Evolutionary conservation across 108 stramenopile species (phyloP), one percentile per base, ranked within the genome.

Genomic region (Fragilaria crotonensis): DNA sequence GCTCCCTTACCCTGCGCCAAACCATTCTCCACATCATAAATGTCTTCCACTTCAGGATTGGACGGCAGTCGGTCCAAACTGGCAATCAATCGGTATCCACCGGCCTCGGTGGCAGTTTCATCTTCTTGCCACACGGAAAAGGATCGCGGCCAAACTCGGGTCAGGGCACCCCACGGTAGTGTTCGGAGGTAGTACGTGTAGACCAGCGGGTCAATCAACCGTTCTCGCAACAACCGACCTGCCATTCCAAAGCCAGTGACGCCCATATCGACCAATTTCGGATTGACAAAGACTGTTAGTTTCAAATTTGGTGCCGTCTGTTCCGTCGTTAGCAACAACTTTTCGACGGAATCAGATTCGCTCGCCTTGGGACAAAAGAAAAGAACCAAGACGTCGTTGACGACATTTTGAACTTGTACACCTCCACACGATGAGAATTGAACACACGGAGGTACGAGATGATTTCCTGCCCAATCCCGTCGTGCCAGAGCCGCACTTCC

Each of bases 211-310:
- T 90, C 89, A 60, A 90, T 74, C 60, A 96, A 59, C 25, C 91
- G 81, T 63, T 96, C 93, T 7, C 91, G 71, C 47, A 94, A 64
- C 59, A 85, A 71, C 23, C 95, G 71, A 20, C 95, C 95, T 14
- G 92, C 93, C 89, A 95, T 82, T 36, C 95, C 95, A 71, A 93
- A 96, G 48, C 95, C 95, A 5, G 93, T 94, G 11, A 90, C 89
- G 45, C 91, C 95, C 93, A 94, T 94, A 74, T 96, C 94, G 18
- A 96, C 90, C 45, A 96, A 60, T 4, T 79, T 62, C n/a, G 95
- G 95, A 66, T 96, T 96, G 9, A 96, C 80, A 64, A 96, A 84
- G 22, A 93, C 76, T 5, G 88, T 75, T 22, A 91, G 77, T 33
- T 76, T 69, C 52, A 82, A 60, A 30, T 60, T 56, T 7, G 56